phyloP scores from a whole-genome alignment of 257 asterid species.

The Nicotiana tomentosiformis region DNA sequence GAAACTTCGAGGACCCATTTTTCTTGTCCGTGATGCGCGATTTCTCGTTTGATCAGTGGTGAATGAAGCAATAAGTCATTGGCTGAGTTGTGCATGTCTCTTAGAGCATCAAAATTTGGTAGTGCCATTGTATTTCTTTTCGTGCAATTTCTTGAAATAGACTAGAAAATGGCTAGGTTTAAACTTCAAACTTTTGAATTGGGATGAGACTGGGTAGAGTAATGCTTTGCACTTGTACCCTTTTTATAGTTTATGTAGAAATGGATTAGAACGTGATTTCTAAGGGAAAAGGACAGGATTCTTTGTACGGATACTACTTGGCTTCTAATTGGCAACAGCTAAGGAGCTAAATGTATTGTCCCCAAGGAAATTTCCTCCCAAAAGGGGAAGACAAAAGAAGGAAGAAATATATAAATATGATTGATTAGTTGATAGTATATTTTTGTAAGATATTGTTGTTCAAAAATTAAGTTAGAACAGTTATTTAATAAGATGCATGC shows the following conservation, averaged over 20 bases:
- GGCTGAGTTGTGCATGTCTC: constrained; percentile 56
- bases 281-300: constrained; percentile 39
- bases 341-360: constrained; percentile 4
- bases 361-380: background rate
- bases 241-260: background rate
- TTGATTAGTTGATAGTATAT: background rate
- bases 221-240: background rate
- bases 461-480: background rate
- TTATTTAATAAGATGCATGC: background rate
- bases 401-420: too few relatives aligned
- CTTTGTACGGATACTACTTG: constrained; percentile 30
- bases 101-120: constrained; percentile 44
- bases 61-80: constrained; percentile 58
- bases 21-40: constrained; percentile 27
- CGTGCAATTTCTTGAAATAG: background rate
- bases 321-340: constrained; percentile 21
- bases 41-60: constrained; percentile 32
- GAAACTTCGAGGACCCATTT: constrained; percentile 58
- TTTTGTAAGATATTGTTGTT: background rate
- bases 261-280: background rate
- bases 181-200: background rate
- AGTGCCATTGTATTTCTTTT: constrained; percentile 22
- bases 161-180: background rate
- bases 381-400: background rate
- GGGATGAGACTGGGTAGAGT: background rate